Evolutionary conservation across 768 basidiomycete genomes (phyloP).

Genomic region (Psilocybe sp.): DNA sequence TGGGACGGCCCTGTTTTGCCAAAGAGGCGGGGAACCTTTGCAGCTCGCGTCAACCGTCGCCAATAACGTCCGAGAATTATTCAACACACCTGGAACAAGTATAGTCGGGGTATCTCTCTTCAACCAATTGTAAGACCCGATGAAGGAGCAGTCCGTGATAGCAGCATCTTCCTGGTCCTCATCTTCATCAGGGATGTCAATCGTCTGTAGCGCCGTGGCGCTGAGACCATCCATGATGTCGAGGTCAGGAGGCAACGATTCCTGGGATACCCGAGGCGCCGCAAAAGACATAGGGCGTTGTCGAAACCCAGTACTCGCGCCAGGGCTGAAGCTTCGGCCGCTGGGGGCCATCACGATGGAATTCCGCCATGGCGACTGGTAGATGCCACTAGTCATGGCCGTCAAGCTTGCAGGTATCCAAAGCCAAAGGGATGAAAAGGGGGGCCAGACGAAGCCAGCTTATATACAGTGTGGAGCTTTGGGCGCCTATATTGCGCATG

Average conservation of each 20-base stretch:
- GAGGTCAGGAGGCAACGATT: constrained; percentile 28
- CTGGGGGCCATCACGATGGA: constrained; percentile 22
- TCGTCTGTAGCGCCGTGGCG: constrained; percentile 22
- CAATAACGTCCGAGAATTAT: not conserved
- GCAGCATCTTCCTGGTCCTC: constrained; percentile 25
- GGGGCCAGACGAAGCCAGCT: not conserved
- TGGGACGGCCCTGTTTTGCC: constrained; percentile 48
- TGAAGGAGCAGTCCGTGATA: constrained; percentile 22
- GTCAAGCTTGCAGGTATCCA: not conserved
- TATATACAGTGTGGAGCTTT: constrained; percentile 1
- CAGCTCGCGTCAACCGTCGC: not conserved
- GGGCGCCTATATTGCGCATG: too few species aligned
- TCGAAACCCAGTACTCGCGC: constrained; percentile 4
- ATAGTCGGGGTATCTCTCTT: constrained; percentile 43
- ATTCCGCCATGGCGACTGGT: constrained; percentile 23
- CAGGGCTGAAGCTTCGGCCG: constrained; percentile 10
- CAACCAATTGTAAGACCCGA: constrained; percentile 62
- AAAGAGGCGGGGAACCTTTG: constrained; percentile 58
- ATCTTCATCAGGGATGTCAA: constrained; percentile 18
- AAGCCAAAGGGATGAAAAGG: not conserved
- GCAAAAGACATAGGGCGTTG: constrained; percentile 7
- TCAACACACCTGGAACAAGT: constrained; percentile 40
- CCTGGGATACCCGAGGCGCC: constrained; percentile 10
- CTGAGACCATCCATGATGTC: constrained; percentile 34
- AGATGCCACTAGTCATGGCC: constrained; percentile 8